These are phyloP conservation scores for Diaporthe sp. DNA, from an alignment of 2,329 filamentous ascomycete species.

Conservation along the genomic window DNA sequence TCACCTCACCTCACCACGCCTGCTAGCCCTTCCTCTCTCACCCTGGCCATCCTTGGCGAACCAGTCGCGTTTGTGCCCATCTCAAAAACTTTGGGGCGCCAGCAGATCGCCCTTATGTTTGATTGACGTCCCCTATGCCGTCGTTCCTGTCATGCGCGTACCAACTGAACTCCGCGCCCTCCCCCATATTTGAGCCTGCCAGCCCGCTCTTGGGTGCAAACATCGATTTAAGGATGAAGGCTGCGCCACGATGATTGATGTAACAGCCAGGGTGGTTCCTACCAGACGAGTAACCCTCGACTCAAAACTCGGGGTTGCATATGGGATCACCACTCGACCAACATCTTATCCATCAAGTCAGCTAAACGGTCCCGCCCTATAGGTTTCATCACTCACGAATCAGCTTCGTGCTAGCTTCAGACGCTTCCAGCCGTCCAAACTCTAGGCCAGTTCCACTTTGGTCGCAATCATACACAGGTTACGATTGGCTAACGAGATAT, in stretches of 20 bases:
- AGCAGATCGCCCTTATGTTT: conserved; percentile 12
- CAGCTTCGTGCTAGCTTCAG: conserved; percentile 31
- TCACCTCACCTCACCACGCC: neutral
- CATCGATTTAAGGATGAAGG: conserved; percentile 10
- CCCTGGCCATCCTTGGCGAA: neutral
- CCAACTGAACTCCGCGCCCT: neutral
- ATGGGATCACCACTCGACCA: conserved; percentile 12
- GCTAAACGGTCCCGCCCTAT: conserved; percentile 24
- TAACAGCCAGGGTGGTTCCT: conserved; percentile 23
- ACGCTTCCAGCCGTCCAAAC: conserved; percentile 23
- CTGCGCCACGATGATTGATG: conserved; percentile 16
- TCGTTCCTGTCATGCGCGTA: neutral
- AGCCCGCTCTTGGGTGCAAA: neutral
- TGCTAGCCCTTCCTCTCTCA: neutral
- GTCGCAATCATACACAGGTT: conserved; percentile 21
- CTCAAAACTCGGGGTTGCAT: neutral
- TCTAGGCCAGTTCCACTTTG: conserved; percentile 23
- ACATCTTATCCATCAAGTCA: conserved; percentile 5
- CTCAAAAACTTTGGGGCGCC: neutral
- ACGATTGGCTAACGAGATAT: conserved; percentile 39
- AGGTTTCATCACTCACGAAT: conserved; percentile 36
- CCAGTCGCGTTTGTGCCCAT: conserved; percentile 1
- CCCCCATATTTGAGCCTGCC: conserved; percentile 19
- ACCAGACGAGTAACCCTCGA: conserved; percentile 8
- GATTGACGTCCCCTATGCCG: conserved; percentile 16